Base-by-base conservation (phyloP, 2,329 filamentous ascomycete genomes). In the Curvularia lunata region DNA sequence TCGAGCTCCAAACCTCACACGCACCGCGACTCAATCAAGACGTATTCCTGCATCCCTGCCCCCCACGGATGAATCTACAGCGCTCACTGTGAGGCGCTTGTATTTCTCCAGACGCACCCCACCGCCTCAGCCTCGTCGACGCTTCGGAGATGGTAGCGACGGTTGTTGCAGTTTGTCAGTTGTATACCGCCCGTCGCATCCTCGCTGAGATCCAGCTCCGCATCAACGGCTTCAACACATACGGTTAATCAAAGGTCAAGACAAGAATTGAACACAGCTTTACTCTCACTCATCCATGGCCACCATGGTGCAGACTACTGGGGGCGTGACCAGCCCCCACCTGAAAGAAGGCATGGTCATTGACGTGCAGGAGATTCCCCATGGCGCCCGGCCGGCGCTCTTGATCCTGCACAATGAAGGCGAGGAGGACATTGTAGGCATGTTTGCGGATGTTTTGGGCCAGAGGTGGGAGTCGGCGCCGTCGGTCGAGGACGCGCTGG, bases 381-480 rank as follows among this genome's bases (percentile, higher is more conserved):
- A 64, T 49, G 65, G 61, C 50, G 62, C 54, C 49, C 68, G 68
- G 65, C 79, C 79, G 52, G 75, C 78, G 62, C 70, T 81, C 57
- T 70, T 81, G 59, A 71, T 95, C 58, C 77, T 94, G 18, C 91
- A 89, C 74, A 87, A 88, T 10, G 81, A 81, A 21, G 88, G 86
- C 18, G 90, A 94, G 73, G 88, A 93, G 58, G 83, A 84, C 40
- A 91, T 95, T 62, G 86, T 93, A 27, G 85, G 86, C 21, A 80
- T 91, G 32, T 90, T 93, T 66, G 91, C 91, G 25, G 90, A 94
- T 68, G 88, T 94, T 7, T 78, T 95, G 41, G 91, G 91, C 13
- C 91, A 92, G 73, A 85, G 88, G 19, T 88, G 85, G 77, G 84
- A 83, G 58, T 80, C 88, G 42, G 85, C 85, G 52, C 75, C 80